phyloP scores from a whole-genome alignment of 139 green algal species.

The Tetraselmis chui region DNA sequence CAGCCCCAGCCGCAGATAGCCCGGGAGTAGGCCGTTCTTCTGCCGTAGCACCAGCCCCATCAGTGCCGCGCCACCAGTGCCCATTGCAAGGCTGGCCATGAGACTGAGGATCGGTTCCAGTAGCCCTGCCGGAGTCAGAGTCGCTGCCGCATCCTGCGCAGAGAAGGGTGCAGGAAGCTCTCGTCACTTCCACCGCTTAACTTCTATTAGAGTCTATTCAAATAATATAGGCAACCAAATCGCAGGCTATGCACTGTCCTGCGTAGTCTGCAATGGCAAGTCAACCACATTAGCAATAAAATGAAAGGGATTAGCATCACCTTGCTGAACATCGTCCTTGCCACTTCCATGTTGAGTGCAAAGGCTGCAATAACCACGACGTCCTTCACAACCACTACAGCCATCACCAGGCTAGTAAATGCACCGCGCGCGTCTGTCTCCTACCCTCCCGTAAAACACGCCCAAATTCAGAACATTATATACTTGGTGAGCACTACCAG shows the following conservation, averaged over 20 bases:
- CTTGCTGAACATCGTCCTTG: constrained; percentile 27
- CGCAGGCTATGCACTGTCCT: no score
- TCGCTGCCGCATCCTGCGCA: not conserved
- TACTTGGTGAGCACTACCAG: not conserved
- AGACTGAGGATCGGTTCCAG: constrained; percentile 34
- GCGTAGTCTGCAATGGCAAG: no score
- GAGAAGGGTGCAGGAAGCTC: no score
- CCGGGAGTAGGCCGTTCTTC: not conserved
- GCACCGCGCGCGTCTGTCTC: constrained; percentile 71
- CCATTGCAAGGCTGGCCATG: constrained; percentile 31
- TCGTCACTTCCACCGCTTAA: no score
- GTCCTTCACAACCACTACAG: constrained; percentile 85
- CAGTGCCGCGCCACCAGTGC: constrained; percentile 23
- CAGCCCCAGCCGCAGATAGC: not conserved
- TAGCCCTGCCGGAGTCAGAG: constrained; percentile 6
- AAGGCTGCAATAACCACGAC: constrained; percentile 81
- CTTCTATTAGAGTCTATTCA: no score
- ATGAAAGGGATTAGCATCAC: no score
- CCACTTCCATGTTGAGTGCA: constrained; percentile 73
- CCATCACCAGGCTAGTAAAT: constrained; percentile 72
- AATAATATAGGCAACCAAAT: no score
- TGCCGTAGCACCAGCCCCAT: constrained; percentile 26
- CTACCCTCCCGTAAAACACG: constrained; percentile 9
- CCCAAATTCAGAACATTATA: not conserved
- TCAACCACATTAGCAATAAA: no score